Conservation (phyloP, 495 filamentous ascomycete species). For the Neurospora tetrasperma region DNA sequence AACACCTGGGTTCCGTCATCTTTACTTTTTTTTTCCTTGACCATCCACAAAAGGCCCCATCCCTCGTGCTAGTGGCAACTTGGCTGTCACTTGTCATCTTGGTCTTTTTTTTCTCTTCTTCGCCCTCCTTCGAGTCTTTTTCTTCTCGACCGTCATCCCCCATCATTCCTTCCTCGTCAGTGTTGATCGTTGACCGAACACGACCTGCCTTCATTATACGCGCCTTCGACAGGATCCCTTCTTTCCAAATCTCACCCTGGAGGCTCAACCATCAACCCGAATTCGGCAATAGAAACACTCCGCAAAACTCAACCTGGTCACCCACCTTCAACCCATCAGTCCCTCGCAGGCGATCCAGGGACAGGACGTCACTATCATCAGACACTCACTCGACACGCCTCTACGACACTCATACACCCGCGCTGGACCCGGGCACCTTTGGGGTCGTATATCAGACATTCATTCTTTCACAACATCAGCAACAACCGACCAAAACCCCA, state of each 20-base stretch:
- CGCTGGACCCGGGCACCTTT: background rate
- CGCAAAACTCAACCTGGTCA: background rate
- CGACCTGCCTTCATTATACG: background rate
- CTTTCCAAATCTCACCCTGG: background rate
- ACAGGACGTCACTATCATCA: background rate
- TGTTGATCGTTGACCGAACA: background rate
- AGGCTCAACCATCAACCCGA: background rate
- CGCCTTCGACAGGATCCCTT: background rate
- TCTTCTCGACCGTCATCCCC: background rate
- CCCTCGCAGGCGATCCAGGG: background rate
- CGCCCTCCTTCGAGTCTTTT: background rate
- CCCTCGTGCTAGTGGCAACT: background rate
- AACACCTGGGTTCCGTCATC: background rate
- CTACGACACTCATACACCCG: background rate
- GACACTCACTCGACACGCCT: background rate
- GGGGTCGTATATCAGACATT: background rate
- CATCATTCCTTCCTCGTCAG: background rate
- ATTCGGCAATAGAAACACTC: background rate
- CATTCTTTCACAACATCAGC: background rate
- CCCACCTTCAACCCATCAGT: background rate
- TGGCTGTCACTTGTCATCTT: background rate
- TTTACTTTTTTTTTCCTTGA: background rate
- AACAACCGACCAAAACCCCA: background rate
- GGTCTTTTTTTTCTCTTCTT: background rate
- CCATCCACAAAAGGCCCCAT: background rate